Evolutionary conservation across 163 green algal genomes (phyloP).

Genomic region (Chloroidium sp.): DNA sequence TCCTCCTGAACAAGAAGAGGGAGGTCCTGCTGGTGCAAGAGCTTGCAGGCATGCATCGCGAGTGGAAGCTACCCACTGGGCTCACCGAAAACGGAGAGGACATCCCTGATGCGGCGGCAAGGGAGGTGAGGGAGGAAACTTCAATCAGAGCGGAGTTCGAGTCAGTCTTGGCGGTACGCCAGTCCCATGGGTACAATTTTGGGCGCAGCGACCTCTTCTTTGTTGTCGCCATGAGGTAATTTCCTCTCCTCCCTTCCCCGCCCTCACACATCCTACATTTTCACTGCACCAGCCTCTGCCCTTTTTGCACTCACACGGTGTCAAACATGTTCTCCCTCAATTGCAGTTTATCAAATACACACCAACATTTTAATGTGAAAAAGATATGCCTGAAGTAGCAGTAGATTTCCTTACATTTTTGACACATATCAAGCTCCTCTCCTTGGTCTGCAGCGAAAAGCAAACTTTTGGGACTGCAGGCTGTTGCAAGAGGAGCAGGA

Average conservation of each 20-base stretch:
- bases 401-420: not conserved
- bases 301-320: not conserved
- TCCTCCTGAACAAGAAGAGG: constrained; percentile 53
- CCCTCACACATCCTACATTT: no score
- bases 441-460: not conserved
- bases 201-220: constrained; percentile 47
- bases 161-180: constrained; percentile 37
- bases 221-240: constrained; percentile 30
- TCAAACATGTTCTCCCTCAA: not conserved
- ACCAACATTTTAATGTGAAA: not conserved
- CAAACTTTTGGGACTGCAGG: not conserved
- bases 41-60: not conserved
- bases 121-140: constrained; percentile 53
- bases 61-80: constrained; percentile 37
- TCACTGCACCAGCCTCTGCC: not conserved
- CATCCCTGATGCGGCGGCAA: constrained; percentile 39
- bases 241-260: not conserved
- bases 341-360: no score
- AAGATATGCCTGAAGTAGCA: not conserved
- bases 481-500: not conserved
- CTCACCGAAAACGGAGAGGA: constrained; percentile 63
- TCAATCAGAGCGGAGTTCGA: constrained; percentile 35
- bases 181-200: constrained; percentile 44
- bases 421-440: no score
- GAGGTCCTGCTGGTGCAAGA: constrained; percentile 80